phyloP scores from a whole-genome alignment of 2,329 filamentous ascomycete species.

The Geosmithia morbida region DNA sequence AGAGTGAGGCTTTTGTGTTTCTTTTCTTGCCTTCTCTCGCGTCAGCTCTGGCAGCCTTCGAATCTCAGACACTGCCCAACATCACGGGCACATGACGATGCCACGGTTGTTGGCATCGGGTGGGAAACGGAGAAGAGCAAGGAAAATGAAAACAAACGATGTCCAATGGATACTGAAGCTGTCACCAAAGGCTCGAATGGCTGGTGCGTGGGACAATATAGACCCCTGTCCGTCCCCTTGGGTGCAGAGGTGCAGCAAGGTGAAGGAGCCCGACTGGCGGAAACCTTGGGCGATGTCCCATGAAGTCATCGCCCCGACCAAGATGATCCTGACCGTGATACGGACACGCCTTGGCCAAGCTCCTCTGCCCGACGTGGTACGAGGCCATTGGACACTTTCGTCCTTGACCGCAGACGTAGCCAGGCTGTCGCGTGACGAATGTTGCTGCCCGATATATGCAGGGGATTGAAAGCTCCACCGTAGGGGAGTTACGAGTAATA shows the following conservation, averaged over 20 bases:
- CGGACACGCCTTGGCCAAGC: background rate
- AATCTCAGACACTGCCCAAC: background rate
- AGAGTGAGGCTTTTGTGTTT: too few relatives aligned
- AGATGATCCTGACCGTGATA: background rate
- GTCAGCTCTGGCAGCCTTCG: background rate
- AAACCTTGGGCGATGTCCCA: background rate
- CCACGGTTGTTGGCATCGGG: background rate
- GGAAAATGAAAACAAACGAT: too few relatives aligned
- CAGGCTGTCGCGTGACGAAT: constrained; percentile 1
- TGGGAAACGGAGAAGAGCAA: background rate
- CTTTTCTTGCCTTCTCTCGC: background rate
- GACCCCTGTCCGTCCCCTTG: background rate
- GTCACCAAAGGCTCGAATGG: too few relatives aligned
- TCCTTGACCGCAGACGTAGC: too few relatives aligned
- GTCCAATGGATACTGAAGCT: too few relatives aligned
- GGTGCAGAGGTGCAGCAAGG: too few relatives aligned
- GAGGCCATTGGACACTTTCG: constrained; percentile 1
- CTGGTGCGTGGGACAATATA: background rate
- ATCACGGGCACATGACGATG: background rate
- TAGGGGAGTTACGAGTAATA: too few relatives aligned
- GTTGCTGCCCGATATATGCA: constrained; percentile 10
- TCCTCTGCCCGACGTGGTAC: constrained; percentile 1
- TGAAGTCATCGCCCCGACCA: background rate
- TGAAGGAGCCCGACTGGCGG: background rate
- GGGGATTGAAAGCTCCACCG: constrained; percentile 3